Evolutionary conservation across 2,329 filamentous ascomycete species (phyloP).

Genomic region (Paraconiothyrium brasiliense): DNA sequence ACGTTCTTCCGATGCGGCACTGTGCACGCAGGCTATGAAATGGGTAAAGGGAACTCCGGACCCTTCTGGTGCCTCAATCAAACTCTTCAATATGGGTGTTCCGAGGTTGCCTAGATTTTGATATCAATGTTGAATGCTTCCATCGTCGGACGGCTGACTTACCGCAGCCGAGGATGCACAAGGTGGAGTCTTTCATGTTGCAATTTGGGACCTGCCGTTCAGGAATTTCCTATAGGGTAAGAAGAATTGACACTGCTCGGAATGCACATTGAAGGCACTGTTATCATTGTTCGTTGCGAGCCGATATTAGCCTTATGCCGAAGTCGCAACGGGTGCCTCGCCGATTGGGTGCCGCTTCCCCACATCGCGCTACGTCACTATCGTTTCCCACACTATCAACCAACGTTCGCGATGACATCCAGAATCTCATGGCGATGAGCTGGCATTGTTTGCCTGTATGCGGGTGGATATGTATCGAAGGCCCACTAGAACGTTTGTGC

Average conservation of each 20-base stretch:
- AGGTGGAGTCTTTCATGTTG: conserved; percentile 26
- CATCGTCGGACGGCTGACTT: conserved; percentile 14
- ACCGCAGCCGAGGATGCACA: conserved; percentile 45
- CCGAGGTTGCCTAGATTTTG: conserved; percentile 50
- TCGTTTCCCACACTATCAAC: not conserved
- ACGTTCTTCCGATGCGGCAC: conserved; percentile 47
- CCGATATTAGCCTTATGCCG: not conserved
- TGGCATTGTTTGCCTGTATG: not conserved
- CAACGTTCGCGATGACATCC: not conserved
- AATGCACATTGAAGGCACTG: not conserved
- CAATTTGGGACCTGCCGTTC: not conserved
- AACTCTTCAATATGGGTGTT: conserved; percentile 48
- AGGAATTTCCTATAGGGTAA: not conserved
- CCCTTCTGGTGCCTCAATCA: conserved; percentile 35
- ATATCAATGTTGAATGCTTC: conserved; percentile 9
- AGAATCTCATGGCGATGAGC: not conserved
- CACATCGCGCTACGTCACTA: conserved; percentile 13
- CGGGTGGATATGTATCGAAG: not conserved
- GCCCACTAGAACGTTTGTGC: not conserved
- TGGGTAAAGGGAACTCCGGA: conserved; percentile 32
- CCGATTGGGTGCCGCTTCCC: conserved; percentile 11
- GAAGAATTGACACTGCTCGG: too few relatives aligned
- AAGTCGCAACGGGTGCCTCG: conserved; percentile 4
- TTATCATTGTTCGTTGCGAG: not conserved
- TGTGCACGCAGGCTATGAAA: conserved; percentile 57